Percentiles rank a stretch among this genome's conserved stretches.
Evolutionary conservation across 306 rosid species (phyloP).

Genomic region (Cucurbita pepo): DNA sequence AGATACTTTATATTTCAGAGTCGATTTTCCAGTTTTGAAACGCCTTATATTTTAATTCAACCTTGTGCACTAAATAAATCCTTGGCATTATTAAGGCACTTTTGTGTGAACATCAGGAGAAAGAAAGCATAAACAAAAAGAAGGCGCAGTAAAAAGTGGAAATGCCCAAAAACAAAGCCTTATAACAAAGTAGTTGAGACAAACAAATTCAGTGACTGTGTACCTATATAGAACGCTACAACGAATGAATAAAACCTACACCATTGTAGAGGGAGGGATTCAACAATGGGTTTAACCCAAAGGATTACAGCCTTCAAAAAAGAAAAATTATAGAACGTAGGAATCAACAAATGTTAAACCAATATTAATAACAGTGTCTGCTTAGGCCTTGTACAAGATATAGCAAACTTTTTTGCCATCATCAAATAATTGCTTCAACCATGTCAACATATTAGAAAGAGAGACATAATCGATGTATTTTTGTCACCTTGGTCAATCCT

Average conservation of each 20-base stretch:
- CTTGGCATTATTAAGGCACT: not conserved
- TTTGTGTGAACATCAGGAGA: not conserved
- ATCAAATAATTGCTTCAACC: not conserved
- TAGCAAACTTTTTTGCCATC: not conserved
- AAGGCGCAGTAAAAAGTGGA: not conserved
- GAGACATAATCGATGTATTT: not conserved
- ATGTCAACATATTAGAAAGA: not conserved
- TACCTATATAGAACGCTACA: not conserved
- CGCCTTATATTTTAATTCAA: not conserved
- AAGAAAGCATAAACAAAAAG: not conserved
- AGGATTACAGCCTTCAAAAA: not conserved
- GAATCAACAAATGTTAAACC: not conserved
- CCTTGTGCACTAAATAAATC: not conserved
- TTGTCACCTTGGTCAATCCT: slow-evolving; percentile 15
- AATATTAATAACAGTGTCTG: not conserved
- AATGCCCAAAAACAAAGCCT: not conserved
- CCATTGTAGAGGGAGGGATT: not conserved
- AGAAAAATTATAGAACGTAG: not conserved
- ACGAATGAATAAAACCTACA: slow-evolving; percentile 7
- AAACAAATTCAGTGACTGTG: not conserved
- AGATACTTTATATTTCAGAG: no score
- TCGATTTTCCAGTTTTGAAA: not conserved
- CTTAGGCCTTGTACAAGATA: not conserved
- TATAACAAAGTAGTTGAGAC: not conserved
- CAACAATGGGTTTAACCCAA: not conserved